These are phyloP conservation scores for Mycena kentingensis DNA, from an alignment of 768 basidiomycete species.

Conservation along the genomic window DNA sequence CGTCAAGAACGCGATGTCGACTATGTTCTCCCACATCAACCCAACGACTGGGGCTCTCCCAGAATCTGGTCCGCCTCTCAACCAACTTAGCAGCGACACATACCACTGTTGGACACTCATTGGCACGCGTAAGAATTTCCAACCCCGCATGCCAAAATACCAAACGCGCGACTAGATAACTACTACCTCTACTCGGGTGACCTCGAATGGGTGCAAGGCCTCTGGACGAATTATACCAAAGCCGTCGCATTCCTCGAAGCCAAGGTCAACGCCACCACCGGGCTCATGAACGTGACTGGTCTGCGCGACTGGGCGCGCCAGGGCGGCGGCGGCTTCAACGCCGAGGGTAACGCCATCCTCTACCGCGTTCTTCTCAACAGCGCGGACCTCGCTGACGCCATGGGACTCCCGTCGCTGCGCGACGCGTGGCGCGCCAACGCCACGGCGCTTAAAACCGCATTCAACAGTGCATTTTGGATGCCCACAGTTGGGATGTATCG, in stretches of 20 bases:
- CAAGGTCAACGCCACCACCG: constrained; percentile 47
- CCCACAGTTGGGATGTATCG: constrained; percentile 49
- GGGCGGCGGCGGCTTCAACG: constrained; percentile 57
- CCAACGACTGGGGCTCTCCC: constrained; percentile 56
- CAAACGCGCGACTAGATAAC: constrained; percentile 40
- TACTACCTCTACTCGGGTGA: constrained; percentile 61
- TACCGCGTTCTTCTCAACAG: constrained; percentile 54
- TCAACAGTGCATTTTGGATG: constrained; percentile 57
- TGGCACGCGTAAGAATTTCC: constrained; percentile 43
- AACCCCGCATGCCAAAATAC: neutral
- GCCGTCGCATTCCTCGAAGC: constrained; percentile 56
- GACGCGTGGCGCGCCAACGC: constrained; percentile 46
- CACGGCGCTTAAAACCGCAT: constrained; percentile 47
- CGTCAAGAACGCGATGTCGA: constrained; percentile 58
- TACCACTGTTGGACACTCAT: constrained; percentile 65
- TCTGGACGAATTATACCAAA: constrained; percentile 60
- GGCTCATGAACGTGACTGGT: constrained; percentile 58
- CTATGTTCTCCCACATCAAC: constrained; percentile 58
- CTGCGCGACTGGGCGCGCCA: constrained; percentile 58
- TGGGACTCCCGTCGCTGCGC: constrained; percentile 39
- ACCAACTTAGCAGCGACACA: constrained; percentile 50
- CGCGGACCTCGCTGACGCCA: constrained; percentile 43
- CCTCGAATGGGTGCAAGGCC: constrained; percentile 45
- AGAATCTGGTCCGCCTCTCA: constrained; percentile 53
- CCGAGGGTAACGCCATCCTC: constrained; percentile 57